Percentiles rank a stretch among this genome's conserved stretches.
Evolutionary conservation across 1,139 yeast genomes (phyloP).

Genomic region (Hyphopichia buzzinii): DNA sequence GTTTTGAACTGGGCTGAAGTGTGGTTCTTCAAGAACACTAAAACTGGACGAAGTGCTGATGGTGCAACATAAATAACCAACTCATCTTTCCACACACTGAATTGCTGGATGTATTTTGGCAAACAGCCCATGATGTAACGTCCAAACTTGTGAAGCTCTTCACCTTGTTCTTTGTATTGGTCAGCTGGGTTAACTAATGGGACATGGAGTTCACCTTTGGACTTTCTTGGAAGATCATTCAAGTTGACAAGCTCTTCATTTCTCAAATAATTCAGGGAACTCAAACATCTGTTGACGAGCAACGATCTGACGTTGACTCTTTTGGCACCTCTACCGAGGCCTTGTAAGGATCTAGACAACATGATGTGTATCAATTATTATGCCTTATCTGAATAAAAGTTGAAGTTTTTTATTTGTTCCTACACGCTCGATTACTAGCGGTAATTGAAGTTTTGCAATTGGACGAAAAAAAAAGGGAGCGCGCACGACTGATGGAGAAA

Average conservation of each 20-base stretch:
- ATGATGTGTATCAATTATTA: neutral
- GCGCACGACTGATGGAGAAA: neutral
- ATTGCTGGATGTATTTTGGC: conserved; percentile 82
- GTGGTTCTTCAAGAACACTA: conserved; percentile 72
- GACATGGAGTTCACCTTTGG: conserved; percentile 38
- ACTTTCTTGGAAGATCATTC: conserved; percentile 39
- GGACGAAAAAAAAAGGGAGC: conserved; percentile 1
- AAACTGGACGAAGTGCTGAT: conserved; percentile 65
- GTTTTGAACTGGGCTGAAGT: conserved; percentile 79
- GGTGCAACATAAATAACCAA: conserved; percentile 77
- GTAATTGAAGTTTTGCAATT: conserved; percentile 4
- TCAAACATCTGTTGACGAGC: neutral
- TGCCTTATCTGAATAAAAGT: neutral
- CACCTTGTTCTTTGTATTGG: conserved; percentile 63
- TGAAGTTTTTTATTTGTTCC: neutral
- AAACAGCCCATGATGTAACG: conserved; percentile 72
- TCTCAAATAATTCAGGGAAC: neutral
- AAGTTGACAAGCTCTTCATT: conserved; percentile 37
- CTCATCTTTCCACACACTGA: conserved; percentile 90
- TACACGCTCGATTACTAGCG: neutral
- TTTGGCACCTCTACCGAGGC: neutral
- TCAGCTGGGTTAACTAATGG: conserved; percentile 80
- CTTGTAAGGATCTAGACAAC: neutral
- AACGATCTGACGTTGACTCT: neutral
- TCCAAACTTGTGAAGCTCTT: conserved; percentile 82